Conservation (phyloP, 768 basidiomycete species). For the Lyophyllum shimeji region DNA sequence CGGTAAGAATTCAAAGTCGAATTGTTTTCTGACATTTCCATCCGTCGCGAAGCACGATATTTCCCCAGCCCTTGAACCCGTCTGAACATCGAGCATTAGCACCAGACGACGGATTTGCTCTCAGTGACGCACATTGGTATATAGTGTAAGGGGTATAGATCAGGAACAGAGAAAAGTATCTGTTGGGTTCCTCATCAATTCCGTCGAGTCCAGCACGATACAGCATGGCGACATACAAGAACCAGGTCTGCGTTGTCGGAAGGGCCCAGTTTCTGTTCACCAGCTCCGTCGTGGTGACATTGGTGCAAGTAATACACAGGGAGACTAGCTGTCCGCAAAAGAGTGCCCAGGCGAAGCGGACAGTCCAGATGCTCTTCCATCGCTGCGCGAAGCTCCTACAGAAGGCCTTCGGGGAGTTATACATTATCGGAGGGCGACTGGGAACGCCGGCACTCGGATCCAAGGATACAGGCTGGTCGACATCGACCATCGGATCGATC, state of each 20-base stretch:
- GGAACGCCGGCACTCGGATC: slow-evolving; percentile 7
- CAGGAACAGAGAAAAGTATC: slow-evolving; percentile 75
- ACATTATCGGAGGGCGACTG: slow-evolving; percentile 63
- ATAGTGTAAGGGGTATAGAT: slow-evolving; percentile 89
- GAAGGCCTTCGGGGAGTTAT: slow-evolving; percentile 59
- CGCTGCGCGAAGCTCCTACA: slow-evolving; percentile 51
- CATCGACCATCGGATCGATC: slow-evolving; percentile 10
- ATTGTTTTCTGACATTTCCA: slow-evolving; percentile 72
- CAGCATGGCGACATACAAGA: slow-evolving; percentile 54
- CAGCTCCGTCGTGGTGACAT: slow-evolving; percentile 82
- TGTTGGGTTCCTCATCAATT: slow-evolving; percentile 25
- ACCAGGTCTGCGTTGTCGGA: slow-evolving; percentile 82
- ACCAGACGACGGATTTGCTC: background rate
- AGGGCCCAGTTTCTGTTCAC: slow-evolving; percentile 66
- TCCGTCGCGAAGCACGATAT: slow-evolving; percentile 69
- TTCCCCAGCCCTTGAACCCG: slow-evolving; percentile 82
- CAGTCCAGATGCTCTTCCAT: slow-evolving; percentile 78
- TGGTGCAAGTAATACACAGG: slow-evolving; percentile 87
- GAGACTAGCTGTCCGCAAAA: slow-evolving; percentile 83
- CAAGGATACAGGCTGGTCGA: slow-evolving; percentile 7
- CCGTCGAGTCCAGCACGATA: background rate
- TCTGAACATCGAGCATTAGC: slow-evolving; percentile 44
- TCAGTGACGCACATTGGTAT: slow-evolving; percentile 63
- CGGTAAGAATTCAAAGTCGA: background rate
- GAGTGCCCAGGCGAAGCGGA: slow-evolving; percentile 65